phyloP scores from a whole-genome alignment of 768 basidiomycete genomes.

The Leccinum subtestaceum region DNA sequence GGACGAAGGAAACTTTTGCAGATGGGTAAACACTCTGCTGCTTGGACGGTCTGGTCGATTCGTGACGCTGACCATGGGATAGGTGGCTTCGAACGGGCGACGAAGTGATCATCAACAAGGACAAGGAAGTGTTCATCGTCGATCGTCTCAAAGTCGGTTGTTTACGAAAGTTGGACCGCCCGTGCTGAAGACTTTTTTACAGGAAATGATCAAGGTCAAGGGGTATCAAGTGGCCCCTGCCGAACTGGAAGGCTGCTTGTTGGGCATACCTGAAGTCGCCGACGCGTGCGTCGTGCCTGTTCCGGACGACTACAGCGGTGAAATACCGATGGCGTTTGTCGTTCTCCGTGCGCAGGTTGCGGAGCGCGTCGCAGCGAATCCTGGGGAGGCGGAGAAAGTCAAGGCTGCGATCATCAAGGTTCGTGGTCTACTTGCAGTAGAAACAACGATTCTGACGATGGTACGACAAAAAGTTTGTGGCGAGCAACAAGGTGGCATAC shows the following conservation, averaged over 20 bases:
- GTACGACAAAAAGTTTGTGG: conserved; percentile 42
- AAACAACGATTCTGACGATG: background rate
- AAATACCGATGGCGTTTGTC: conserved; percentile 68
- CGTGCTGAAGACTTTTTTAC: conserved; percentile 8
- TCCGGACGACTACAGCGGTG: conserved; percentile 69
- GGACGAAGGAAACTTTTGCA: conserved; percentile 66
- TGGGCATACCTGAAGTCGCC: conserved; percentile 56
- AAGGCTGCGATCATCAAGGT: conserved; percentile 51
- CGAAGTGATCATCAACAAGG: conserved; percentile 52
- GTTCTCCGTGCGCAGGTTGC: conserved; percentile 47
- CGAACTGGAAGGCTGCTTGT: conserved; percentile 65
- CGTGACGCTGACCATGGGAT: background rate
- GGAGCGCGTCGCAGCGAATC: conserved; percentile 30
- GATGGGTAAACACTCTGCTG: conserved; percentile 46
- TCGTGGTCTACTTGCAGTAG: conserved; percentile 6
- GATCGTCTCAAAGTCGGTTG: conserved; percentile 57
- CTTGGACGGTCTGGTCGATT: background rate
- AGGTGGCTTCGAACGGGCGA: conserved; percentile 74
- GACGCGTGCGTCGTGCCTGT: conserved; percentile 65
- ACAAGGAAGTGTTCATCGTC: conserved; percentile 56
- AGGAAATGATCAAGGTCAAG: conserved; percentile 68
- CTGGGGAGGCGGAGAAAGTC: conserved; percentile 32
- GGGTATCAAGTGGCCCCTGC: conserved; percentile 78
- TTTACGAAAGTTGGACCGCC: background rate
- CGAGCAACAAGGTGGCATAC: conserved; percentile 52